These are phyloP conservation scores for Pelargonium citronellum DNA, from an alignment of 441 rosid genomes.

Conservation along the genomic window DNA sequence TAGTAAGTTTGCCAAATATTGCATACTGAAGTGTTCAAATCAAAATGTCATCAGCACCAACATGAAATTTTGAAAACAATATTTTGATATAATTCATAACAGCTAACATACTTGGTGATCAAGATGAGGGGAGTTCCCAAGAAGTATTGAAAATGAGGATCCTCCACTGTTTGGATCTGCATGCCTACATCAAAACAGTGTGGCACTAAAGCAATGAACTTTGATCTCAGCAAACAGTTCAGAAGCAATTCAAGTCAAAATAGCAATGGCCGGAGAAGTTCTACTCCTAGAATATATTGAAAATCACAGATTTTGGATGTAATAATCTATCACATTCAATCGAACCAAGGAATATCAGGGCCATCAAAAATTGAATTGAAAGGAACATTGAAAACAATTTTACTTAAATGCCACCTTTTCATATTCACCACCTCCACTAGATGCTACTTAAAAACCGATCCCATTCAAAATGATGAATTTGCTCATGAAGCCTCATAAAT, in stretches of 20 bases:
- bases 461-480: not conserved
- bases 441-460: not conserved
- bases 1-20: conserved; percentile 86
- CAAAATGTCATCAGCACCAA: conserved; percentile 14
- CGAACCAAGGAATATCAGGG: not conserved
- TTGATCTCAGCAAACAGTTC: not conserved
- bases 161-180: conserved; percentile 78
- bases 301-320: not conserved
- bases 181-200: conserved; percentile 34
- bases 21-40: conserved; percentile 54
- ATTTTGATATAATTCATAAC: not conserved
- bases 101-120: conserved; percentile 53
- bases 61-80: not conserved
- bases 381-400: too few relatives aligned
- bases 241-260: not conserved
- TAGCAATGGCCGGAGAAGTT: not conserved
- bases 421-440: not conserved
- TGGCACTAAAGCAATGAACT: not conserved
- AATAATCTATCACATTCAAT: not conserved
- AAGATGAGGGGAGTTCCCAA: conserved; percentile 93
- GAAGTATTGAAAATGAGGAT: conserved; percentile 86
- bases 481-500: not conserved
- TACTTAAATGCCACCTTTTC: not conserved
- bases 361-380: too few relatives aligned
- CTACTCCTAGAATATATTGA: not conserved